phyloP scores from a whole-genome alignment of 441 rosid species.

The Euphorbia schlechtendalii region DNA sequence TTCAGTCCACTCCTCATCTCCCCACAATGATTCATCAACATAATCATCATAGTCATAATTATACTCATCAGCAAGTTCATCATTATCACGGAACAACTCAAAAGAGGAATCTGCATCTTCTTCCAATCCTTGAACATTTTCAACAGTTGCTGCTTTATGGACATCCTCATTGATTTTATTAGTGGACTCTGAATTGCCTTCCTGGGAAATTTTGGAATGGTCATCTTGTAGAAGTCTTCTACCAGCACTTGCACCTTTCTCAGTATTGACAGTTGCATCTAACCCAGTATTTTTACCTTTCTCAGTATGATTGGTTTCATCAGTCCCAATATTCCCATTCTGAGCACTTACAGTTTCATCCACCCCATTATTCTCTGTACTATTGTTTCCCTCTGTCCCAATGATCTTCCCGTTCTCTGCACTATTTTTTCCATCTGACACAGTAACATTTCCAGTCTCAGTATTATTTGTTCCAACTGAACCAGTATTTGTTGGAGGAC shows the following conservation, averaged over 20 bases:
- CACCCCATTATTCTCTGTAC: conserved; percentile 35
- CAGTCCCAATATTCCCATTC: conserved; percentile 30
- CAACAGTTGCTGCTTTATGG: conserved; percentile 68
- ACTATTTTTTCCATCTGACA: conserved; percentile 16
- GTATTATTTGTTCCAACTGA: conserved; percentile 22
- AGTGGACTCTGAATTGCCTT: conserved; percentile 41
- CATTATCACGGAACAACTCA: conserved; percentile 83
- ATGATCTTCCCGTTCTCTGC: neutral
- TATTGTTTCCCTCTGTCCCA: conserved; percentile 16
- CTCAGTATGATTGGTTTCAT: conserved; percentile 2
- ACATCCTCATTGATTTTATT: conserved; percentile 33
- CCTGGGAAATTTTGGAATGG: conserved; percentile 42
- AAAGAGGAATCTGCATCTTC: conserved; percentile 90
- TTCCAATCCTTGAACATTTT: conserved; percentile 80
- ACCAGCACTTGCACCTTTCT: conserved; percentile 41
- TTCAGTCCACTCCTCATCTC: conserved; percentile 96
- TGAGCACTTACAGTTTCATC: neutral
- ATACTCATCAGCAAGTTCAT: conserved; percentile 90
- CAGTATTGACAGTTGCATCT: conserved; percentile 23
- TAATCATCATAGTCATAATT: conserved; percentile 91
- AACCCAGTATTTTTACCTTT: conserved; percentile 3
- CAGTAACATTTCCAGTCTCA: conserved; percentile 34
- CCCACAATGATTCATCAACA: conserved; percentile 87
- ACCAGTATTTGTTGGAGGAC: neutral
- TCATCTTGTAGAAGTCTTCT: conserved; percentile 77